phyloP scores from a whole-genome alignment of 2,329 filamentous ascomycete species.

The Cercospora brassicicola region DNA sequence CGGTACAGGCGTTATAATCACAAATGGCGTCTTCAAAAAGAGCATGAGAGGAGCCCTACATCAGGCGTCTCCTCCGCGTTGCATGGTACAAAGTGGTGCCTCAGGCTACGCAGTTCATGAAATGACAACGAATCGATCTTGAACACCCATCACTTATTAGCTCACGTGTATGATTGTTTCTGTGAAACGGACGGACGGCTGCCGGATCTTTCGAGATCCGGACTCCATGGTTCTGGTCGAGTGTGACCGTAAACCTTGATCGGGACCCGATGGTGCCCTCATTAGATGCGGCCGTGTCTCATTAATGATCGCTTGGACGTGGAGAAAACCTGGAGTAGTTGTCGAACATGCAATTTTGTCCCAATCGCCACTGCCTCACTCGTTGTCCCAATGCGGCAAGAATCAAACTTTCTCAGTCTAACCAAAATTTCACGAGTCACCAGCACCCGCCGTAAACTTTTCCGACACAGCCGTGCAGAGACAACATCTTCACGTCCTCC shows the following conservation, averaged over 20 bases:
- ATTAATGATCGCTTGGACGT: neutral
- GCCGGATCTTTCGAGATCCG: slow-evolving; percentile 8
- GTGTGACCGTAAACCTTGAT: neutral
- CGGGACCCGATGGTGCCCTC: neutral
- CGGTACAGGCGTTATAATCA: slow-evolving; percentile 21
- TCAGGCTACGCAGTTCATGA: slow-evolving; percentile 25
- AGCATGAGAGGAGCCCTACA: slow-evolving; percentile 17
- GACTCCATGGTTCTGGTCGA: neutral
- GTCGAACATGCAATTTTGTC: neutral
- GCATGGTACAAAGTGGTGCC: slow-evolving; percentile 12
- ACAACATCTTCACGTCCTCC: neutral
- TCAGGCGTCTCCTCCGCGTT: slow-evolving; percentile 12
- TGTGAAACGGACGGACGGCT: neutral
- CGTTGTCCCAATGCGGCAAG: neutral
- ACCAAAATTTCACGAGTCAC: neutral
- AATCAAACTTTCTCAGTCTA: neutral
- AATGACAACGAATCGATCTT: slow-evolving; percentile 21
- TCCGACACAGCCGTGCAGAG: neutral
- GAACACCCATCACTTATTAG: slow-evolving; percentile 9
- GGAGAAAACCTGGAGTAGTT: neutral
- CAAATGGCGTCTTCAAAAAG: slow-evolving; percentile 17
- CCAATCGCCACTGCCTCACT: neutral
- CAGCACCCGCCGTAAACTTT: neutral
- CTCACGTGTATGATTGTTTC: neutral
- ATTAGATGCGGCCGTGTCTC: neutral